Conservation (phyloP, 331 rosid genomes). For the Telfairia occidentalis region DNA sequence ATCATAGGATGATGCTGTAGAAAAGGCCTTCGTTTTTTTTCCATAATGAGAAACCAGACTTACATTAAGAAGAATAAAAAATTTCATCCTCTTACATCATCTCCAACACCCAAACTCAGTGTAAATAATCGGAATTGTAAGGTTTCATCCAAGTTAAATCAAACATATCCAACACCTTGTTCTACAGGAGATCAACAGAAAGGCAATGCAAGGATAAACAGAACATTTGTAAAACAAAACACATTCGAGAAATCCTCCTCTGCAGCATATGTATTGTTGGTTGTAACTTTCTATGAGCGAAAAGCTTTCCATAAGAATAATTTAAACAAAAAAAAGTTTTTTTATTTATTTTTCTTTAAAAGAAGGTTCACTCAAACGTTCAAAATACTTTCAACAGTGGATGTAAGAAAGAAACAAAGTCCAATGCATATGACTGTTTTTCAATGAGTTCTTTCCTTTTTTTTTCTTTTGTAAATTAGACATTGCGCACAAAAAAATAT, state of each 20-base stretch:
- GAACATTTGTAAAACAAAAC: neutral
- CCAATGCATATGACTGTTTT: neutral
- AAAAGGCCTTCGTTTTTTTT: neutral
- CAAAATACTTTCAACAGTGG: neutral
- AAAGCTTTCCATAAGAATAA: neutral
- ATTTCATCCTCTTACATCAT: neutral
- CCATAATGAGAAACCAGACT: neutral
- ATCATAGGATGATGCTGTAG: neutral
- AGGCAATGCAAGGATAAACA: neutral
- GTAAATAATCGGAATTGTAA: neutral
- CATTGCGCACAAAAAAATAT: neutral
- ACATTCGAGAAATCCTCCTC: neutral
- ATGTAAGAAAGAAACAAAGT: neutral
- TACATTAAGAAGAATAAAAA: neutral
- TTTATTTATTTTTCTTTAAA: neutral
- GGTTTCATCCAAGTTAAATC: neutral
- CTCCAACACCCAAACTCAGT: neutral
- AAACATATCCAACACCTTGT: neutral
- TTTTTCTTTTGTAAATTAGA: neutral
- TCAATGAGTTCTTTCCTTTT: neutral
- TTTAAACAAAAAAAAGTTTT: too few relatives aligned
- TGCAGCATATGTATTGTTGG: neutral
- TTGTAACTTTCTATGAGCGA: neutral
- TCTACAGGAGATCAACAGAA: neutral
- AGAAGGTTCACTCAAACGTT: neutral